phyloP scores from a whole-genome alignment of 176 grass and related monocot species.

The Carex pumila region DNA sequence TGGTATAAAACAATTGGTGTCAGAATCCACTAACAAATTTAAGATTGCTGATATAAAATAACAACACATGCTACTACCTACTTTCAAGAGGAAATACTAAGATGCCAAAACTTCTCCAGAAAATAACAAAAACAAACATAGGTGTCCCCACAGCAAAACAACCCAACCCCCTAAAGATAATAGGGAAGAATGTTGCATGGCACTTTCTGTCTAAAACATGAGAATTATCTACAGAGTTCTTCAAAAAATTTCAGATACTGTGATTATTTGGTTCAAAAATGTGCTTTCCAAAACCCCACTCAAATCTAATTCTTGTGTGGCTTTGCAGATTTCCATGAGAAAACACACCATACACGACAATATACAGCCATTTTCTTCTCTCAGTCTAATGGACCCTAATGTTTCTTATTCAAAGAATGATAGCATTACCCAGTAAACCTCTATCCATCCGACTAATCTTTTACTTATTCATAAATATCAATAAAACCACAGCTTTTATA shows the following conservation, averaged over 20 bases:
- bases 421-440: too few relatives aligned
- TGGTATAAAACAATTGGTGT: constrained; percentile 25
- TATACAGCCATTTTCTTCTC: too few relatives aligned
- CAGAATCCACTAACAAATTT: neutral
- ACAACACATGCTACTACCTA: neutral
- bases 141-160: too few relatives aligned
- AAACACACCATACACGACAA: too few relatives aligned
- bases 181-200: neutral
- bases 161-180: neutral
- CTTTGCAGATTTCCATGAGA: too few relatives aligned
- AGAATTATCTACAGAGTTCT: neutral
- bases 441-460: too few relatives aligned
- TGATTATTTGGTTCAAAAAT: too few relatives aligned
- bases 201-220: neutral
- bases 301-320: too few relatives aligned
- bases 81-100: neutral
- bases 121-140: neutral
- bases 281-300: too few relatives aligned
- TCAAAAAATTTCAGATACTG: neutral
- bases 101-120: neutral
- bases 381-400: too few relatives aligned
- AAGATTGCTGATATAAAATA: neutral
- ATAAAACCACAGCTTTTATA: neutral
- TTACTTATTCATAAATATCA: too few relatives aligned
- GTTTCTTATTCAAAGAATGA: too few relatives aligned